These are phyloP conservation scores for Chlamydomonas sp. DNA, from an alignment of 139 green algal species.

Conservation along the genomic window DNA sequence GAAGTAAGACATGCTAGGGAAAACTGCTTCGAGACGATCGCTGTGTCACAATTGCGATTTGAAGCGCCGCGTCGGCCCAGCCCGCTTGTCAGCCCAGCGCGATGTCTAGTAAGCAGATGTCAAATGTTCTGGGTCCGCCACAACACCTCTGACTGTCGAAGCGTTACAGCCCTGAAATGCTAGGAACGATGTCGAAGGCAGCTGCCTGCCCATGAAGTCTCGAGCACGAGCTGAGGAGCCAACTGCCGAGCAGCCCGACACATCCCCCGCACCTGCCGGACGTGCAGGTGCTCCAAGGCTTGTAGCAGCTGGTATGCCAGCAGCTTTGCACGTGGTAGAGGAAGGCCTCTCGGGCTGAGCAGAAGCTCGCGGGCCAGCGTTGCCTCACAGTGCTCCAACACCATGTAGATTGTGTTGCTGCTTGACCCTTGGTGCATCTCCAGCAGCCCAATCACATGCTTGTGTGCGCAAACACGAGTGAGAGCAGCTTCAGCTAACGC, in stretches of 20 bases:
- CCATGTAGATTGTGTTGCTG: neutral
- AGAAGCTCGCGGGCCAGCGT: constrained; percentile 10
- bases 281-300: constrained; percentile 3
- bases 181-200: too few relatives aligned
- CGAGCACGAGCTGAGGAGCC: neutral
- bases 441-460: constrained; percentile 12
- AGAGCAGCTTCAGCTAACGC: constrained; percentile 8
- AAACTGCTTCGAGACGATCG: too few relatives aligned
- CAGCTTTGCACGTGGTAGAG: neutral
- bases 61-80: too few relatives aligned
- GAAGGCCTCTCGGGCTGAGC: constrained; percentile 15
- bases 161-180: too few relatives aligned
- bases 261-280: neutral
- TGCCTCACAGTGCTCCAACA: constrained; percentile 11
- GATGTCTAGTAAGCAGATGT: too few relatives aligned
- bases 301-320: constrained; percentile 1
- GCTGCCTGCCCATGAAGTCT: too few relatives aligned
- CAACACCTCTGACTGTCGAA: too few relatives aligned
- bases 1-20: too few relatives aligned
- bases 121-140: too few relatives aligned
- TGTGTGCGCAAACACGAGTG: constrained; percentile 6
- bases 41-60: too few relatives aligned
- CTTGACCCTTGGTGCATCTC: neutral
- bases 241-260: neutral
- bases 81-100: too few relatives aligned